Base-by-base conservation (phyloP, 2,329 filamentous ascomycete species). In the Neocatenulostroma microsporum region DNA sequence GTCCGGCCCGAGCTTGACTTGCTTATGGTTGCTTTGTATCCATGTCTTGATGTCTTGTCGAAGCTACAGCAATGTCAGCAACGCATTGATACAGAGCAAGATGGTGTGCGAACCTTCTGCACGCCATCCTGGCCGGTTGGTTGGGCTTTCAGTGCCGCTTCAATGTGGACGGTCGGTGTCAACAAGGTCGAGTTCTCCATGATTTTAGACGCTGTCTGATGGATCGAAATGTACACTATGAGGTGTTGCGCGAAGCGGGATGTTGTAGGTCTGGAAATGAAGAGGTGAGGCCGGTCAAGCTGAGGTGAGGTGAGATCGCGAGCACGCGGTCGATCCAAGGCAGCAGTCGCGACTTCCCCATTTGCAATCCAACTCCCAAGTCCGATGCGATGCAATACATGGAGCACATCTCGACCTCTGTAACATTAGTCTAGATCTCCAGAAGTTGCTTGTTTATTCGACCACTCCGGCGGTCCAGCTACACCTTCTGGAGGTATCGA, bases 161-260 rank as follows among this genome's bases (percentile, higher is more conserved):
- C 63, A 26, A 66, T 44, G 38, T 66, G 60, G 7, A 66, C 42
- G 11, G 58, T 50, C 11, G 62, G 56, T 23, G 44, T 54, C n/a
- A 51, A 37, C n/a, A 52, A 36, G 13, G 31, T 26, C 4, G 43
- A 33, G 3, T 36, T 21, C 4, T 35, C 42, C 41, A 45, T 18
- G 6, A 14, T 17, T 4, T 7, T 5, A 17, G n/a, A 17, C 15
- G n/a, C 6, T 12, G 28, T 13, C 28, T n/a, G n/a, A n/a, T n/a
- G n/a, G n/a, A n/a, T n/a, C n/a, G n/a, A n/a, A n/a, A n/a, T n/a
- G n/a, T n/a, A n/a, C n/a, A n/a, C n/a, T n/a, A n/a, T n/a, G 23
- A 8, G 23, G 8, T 49, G 24, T 31, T 40, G 28, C 20, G n/a
- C 5, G n/a, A n/a, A n/a, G 23, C n/a, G 21, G 26, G 12, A 20